Evolutionary conservation across 169 alveolate genomes (phyloP), one percentile per base, ranked within the genome.

Genomic region (Perkinsus olseni): DNA sequence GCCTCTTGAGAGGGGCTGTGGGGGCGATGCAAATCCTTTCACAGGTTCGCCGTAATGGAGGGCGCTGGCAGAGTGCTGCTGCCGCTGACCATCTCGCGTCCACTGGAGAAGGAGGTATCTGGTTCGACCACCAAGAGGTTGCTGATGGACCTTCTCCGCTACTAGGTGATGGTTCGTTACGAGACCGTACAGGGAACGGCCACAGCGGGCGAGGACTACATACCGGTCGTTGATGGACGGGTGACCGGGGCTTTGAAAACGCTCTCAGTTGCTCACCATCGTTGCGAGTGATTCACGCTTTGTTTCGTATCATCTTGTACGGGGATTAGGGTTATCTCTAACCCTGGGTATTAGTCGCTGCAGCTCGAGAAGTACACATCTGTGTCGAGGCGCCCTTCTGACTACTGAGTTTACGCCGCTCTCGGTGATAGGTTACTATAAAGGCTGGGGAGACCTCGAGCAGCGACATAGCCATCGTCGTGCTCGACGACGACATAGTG

Each of bases 131-230:
- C 39, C 37, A 1, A 48, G 51, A 10, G 39, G 28, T 28, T 39
- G 38, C 91, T 91, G 91, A 0, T 24, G 74, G 39, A 38, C 6
- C 6, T 51, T 11, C 21, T 40, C 50, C 11, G 21, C 11, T 40
- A 40, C n/a, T 36, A 91, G 74, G n/a, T 37, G 0, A 11, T 38
- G 45, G 50, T 91, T 1, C 36, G n/a, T 39, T 91, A 48, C 91
- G 91, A 36, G 37, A 48, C 93, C 28, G 17, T 74, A 31, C 91
- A 91, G 39, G 93, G 93, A 0, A 50, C 82, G 17, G 93, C 93
- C 31, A 48, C 39, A 4, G 51, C 82, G 3, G 91, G 91, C 0
- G 93, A 91, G 82, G 93, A 91, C 50, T 91, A 28, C 20, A 34
- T 91, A 6, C 51, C 90, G 20, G 39, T 37, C 40, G 50, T 28